phyloP scores from a whole-genome alignment of 1,284 basidiomycete species.

The Apiotrichum akiyoshidainum region DNA sequence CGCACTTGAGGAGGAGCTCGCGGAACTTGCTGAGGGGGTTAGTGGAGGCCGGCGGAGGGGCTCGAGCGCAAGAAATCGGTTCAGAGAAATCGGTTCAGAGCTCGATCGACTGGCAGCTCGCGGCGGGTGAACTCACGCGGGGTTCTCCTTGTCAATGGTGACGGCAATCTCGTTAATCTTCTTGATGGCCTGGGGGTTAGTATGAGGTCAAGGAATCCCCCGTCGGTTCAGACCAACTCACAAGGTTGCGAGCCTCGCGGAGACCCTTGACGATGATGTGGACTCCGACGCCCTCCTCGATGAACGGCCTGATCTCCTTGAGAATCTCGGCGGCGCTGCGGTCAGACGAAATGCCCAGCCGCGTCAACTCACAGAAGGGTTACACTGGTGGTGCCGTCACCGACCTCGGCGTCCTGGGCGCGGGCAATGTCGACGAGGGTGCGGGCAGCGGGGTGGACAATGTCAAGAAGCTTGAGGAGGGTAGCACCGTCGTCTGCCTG shows the following conservation, averaged over 20 bases:
- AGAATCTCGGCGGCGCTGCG: conserved; percentile 78
- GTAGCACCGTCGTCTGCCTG: conserved; percentile 83
- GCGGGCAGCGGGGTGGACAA: conserved; percentile 94
- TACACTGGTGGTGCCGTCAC: conserved; percentile 96
- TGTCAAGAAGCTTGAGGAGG: conserved; percentile 93
- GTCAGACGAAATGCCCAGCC: neutral
- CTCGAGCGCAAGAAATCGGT: too few relatives aligned
- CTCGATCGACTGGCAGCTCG: conserved; percentile 52
- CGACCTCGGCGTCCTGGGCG: conserved; percentile 97
- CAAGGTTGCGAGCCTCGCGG: conserved; percentile 80
- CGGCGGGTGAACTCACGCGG: conserved; percentile 81
- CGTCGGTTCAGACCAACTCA: conserved; percentile 49
- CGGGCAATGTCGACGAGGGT: conserved; percentile 96
- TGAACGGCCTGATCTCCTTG: conserved; percentile 85
- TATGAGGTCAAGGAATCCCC: neutral
- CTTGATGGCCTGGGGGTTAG: conserved; percentile 66
- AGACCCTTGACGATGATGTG: conserved; percentile 98
- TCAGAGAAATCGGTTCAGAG: neutral
- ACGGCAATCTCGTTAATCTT: conserved; percentile 87
- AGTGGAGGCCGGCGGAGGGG: too few relatives aligned
- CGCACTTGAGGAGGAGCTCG: conserved; percentile 90
- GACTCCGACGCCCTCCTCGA: conserved; percentile 96
- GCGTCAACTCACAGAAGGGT: conserved; percentile 61
- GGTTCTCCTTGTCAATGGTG: conserved; percentile 82
- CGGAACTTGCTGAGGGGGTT: conserved; percentile 71